These are phyloP conservation scores for Pelargonium myrrhifolium DNA, from an alignment of 441 rosid genomes.

Conservation along the genomic window DNA sequence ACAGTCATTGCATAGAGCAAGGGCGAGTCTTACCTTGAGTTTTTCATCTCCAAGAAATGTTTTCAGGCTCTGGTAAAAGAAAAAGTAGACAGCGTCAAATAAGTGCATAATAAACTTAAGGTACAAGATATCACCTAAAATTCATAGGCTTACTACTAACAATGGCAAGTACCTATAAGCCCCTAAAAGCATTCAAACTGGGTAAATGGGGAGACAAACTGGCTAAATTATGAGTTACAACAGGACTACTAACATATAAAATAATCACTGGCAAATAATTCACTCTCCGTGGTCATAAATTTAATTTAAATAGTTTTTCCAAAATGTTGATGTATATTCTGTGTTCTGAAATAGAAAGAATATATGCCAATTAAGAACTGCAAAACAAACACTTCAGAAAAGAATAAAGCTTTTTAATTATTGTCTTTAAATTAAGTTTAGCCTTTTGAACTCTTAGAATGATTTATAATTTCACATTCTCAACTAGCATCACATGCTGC, in stretches of 20 bases:
- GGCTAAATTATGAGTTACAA: background rate
- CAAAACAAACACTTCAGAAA: too few species aligned
- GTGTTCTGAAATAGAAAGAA: background rate
- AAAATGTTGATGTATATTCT: too few species aligned
- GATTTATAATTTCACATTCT: background rate
- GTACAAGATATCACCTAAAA: background rate
- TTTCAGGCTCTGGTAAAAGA: slow-evolving; percentile 66
- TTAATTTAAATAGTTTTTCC: background rate
- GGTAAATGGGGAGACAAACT: background rate
- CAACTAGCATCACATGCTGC: too few species aligned
- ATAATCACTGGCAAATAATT: background rate
- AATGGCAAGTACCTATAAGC: background rate
- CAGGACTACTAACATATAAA: background rate
- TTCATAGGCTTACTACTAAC: background rate
- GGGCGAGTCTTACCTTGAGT: slow-evolving; percentile 51
- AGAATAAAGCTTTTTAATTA: background rate
- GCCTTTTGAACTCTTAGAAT: background rate
- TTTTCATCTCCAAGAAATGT: slow-evolving; percentile 74
- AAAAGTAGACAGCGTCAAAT: slow-evolving; percentile 21
- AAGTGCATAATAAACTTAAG: slow-evolving; percentile 3
- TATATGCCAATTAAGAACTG: background rate
- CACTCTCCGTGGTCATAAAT: background rate
- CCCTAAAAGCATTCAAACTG: background rate
- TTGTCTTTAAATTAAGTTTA: background rate
- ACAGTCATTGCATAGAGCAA: background rate